Percentiles rank a stretch among this genome's conserved stretches.
These are phyloP conservation scores for Phaeosphaeriaceae sp. DNA, from an alignment of 2,329 filamentous ascomycete genomes.

Conservation along the genomic window DNA sequence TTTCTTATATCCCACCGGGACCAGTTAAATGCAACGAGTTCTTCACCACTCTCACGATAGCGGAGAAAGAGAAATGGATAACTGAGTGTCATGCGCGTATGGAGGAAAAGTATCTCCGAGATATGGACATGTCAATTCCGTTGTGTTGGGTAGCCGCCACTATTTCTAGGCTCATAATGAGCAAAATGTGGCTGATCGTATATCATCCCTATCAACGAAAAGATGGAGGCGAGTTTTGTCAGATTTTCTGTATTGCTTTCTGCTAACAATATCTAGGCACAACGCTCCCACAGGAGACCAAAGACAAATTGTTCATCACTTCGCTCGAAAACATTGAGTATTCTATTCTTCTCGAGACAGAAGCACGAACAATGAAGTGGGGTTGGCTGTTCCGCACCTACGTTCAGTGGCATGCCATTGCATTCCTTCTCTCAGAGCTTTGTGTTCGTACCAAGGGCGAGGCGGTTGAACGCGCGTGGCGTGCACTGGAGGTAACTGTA, in stretches of 20 bases:
- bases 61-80: slow-evolving; percentile 59
- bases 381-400: slow-evolving; percentile 70
- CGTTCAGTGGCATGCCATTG: slow-evolving; percentile 70
- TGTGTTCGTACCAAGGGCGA: slow-evolving; percentile 63
- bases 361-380: slow-evolving; percentile 67
- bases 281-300: slow-evolving; percentile 65
- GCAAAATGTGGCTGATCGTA: slow-evolving; percentile 78
- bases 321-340: slow-evolving; percentile 79
- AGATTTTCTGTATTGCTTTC: not conserved
- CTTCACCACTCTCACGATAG: slow-evolving; percentile 52
- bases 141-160: slow-evolving; percentile 74
- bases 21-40: slow-evolving; percentile 51
- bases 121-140: slow-evolving; percentile 62
- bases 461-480: slow-evolving; percentile 66
- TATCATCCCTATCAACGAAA: slow-evolving; percentile 75
- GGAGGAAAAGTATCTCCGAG: slow-evolving; percentile 57
- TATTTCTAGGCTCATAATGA: slow-evolving; percentile 72
- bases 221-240: slow-evolving; percentile 51
- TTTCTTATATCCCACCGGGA: slow-evolving; percentile 54
- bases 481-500: slow-evolving; percentile 58
- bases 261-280: slow-evolving; percentile 36
- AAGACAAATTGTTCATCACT: slow-evolving; percentile 72
- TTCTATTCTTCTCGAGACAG: slow-evolving; percentile 68
- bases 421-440: slow-evolving; percentile 66
- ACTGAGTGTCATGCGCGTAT: slow-evolving; percentile 55